Percentiles rank a stretch among this genome's conserved stretches.
Conservation (phyloP, 441 rosid genomes). For the Pelargonium citronellum region DNA sequence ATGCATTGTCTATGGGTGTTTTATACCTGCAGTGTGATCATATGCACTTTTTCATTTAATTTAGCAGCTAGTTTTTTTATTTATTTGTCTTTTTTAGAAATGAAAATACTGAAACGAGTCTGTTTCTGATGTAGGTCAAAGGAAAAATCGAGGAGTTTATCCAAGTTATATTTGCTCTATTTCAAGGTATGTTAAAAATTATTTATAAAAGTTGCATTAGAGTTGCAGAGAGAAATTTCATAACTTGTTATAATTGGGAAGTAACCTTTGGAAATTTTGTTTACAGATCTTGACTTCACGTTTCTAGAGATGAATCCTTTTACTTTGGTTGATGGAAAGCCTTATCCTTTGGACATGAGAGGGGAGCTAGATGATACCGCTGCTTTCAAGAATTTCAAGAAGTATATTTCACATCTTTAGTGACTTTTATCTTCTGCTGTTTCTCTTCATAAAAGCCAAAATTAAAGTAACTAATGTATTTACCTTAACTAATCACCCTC, state of each 20-base stretch:
- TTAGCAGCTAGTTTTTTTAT: neutral
- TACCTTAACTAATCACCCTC: neutral
- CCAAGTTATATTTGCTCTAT: conserved; percentile 58
- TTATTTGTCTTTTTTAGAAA: neutral
- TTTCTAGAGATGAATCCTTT: conserved; percentile 99
- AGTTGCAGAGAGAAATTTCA: neutral
- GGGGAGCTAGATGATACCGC: conserved; percentile 97
- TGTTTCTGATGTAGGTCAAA: conserved; percentile 45
- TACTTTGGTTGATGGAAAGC: conserved; percentile 77
- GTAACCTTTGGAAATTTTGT: conserved; percentile 20
- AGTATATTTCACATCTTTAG: conserved; percentile 35
- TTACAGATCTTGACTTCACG: conserved; percentile 82
- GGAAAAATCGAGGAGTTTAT: conserved; percentile 66
- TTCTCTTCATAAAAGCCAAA: neutral
- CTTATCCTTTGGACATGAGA: conserved; percentile 96
- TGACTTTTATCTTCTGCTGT: conserved; percentile 1
- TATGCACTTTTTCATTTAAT: neutral
- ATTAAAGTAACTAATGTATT: conserved; percentile 12
- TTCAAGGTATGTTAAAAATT: conserved; percentile 49
- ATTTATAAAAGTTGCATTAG: neutral
- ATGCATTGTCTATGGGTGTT: too few species aligned
- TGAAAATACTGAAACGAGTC: too few species aligned
- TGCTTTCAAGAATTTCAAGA: conserved; percentile 93
- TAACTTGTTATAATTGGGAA: conserved; percentile 8
- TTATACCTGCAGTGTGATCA: neutral